A percentile compares a stretch with the other conserved stretches of the same genome.
Conservation (phyloP, 106 monocot genomes). For the Dendrobium chrysotoxum region DNA sequence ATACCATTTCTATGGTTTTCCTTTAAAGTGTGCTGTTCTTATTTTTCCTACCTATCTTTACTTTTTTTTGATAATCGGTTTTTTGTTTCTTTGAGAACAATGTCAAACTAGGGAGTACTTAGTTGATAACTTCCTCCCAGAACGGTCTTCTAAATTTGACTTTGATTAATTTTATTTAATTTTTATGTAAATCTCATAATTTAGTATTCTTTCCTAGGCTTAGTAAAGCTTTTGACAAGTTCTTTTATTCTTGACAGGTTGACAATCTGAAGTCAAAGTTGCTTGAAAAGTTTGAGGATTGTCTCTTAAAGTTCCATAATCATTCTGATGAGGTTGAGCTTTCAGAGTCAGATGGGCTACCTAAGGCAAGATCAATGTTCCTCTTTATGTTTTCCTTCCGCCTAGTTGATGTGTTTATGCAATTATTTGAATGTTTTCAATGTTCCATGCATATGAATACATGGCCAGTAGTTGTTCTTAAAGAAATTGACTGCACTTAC, state of each 20-base stretch:
- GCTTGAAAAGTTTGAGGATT: conserved; percentile 72
- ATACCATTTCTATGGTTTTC: background rate
- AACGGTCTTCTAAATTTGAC: background rate
- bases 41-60: background rate
- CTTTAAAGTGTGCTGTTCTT: background rate
- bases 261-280: conserved; percentile 58
- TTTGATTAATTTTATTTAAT: background rate
- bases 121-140: background rate
- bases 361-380: conserved; percentile 2
- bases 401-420: background rate
- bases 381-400: background rate
- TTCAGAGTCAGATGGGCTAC: conserved; percentile 2
- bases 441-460: background rate
- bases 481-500: background rate
- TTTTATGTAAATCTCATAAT: background rate
- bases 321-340: conserved; percentile 28
- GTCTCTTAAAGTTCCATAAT: conserved; percentile 39
- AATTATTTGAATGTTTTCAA: conserved; percentile 1
- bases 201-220: background rate
- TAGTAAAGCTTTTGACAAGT: background rate
- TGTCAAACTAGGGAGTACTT: background rate
- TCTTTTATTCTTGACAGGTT: conserved; percentile 34
- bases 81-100: background rate
- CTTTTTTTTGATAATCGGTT: background rate
- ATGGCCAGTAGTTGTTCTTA: background rate